Percentiles rank a stretch among this genome's conserved stretches.
Evolutionary conservation across 495 filamentous ascomycete species (phyloP).

Genomic region (Neurospora sp.): DNA sequence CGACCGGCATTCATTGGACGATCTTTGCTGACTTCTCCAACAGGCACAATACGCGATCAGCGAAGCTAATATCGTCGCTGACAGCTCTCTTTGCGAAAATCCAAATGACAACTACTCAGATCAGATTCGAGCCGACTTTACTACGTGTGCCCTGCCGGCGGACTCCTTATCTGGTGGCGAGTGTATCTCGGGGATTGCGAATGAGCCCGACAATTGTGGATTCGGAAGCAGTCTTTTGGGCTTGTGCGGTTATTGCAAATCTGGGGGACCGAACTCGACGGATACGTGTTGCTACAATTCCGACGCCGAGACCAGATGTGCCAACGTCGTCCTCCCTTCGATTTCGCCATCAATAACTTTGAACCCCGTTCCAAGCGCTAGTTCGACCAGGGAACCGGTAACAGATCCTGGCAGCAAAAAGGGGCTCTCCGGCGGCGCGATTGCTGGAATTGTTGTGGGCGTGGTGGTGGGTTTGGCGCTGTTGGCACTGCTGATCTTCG

Average conservation of each 20-base stretch:
- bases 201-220: slow-evolving; percentile 85
- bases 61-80: slow-evolving; percentile 73
- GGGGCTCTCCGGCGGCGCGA: slow-evolving; percentile 69
- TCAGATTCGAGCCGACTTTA: slow-evolving; percentile 88
- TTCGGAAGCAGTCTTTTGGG: slow-evolving; percentile 72
- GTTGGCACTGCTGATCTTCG: slow-evolving; percentile 49
- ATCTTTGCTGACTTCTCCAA: slow-evolving; percentile 16
- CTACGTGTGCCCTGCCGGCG: slow-evolving; percentile 73
- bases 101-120: slow-evolving; percentile 51
- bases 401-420: slow-evolving; percentile 19
- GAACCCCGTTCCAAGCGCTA: slow-evolving; percentile 35
- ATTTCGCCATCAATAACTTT: slow-evolving; percentile 63
- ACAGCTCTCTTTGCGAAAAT: slow-evolving; percentile 59
- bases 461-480: slow-evolving; percentile 63
- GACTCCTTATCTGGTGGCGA: slow-evolving; percentile 57
- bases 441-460: slow-evolving; percentile 86
- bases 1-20: neutral
- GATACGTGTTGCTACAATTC: slow-evolving; percentile 90
- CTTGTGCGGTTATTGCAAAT: slow-evolving; percentile 76
- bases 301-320: slow-evolving; percentile 59
- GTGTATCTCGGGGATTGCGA: slow-evolving; percentile 67
- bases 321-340: slow-evolving; percentile 62
- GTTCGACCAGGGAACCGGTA: slow-evolving; percentile 34
- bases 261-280: slow-evolving; percentile 77
- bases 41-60: slow-evolving; percentile 78